Percentiles rank a stretch among this genome's conserved stretches.
phyloP scores from a whole-genome alignment of 768 basidiomycete species.

The Lactarius quietus region DNA sequence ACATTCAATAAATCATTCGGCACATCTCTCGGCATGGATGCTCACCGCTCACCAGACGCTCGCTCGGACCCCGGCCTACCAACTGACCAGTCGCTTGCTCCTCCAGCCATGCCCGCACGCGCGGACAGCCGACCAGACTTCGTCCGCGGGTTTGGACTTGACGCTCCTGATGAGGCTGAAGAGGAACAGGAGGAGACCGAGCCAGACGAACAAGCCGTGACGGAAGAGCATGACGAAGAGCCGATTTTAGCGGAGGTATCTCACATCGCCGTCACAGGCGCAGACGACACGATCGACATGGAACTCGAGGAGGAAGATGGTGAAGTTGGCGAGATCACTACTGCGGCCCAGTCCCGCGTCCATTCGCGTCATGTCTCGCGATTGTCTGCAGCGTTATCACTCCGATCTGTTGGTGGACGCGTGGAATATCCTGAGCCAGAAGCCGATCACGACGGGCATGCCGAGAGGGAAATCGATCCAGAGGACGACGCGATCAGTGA shows the following conservation, averaged over 20 bases:
- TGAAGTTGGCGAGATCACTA: conserved; percentile 42
- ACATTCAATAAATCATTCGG: conserved; percentile 58
- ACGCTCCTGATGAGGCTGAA: conserved; percentile 73
- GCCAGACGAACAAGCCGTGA: conserved; percentile 25
- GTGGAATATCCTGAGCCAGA: conserved; percentile 29
- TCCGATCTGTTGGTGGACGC: conserved; percentile 55
- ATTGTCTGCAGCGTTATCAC: conserved; percentile 63
- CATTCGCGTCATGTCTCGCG: conserved; percentile 71
- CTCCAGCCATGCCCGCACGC: conserved; percentile 39
- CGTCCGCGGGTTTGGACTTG: conserved; percentile 72
- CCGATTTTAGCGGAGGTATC: conserved; percentile 17
- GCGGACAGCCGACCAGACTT: conserved; percentile 67
- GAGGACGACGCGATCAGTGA: conserved; percentile 53
- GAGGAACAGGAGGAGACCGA: conserved; percentile 37
- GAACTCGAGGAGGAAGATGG: conserved; percentile 35
- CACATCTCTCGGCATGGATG: conserved; percentile 52
- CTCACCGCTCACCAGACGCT: conserved; percentile 34
- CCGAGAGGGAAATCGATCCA: conserved; percentile 25
- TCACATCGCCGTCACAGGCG: conserved; percentile 11
- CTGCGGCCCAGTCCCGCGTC: conserved; percentile 46
- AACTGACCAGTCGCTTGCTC: conserved; percentile 44
- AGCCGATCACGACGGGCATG: conserved; percentile 34
- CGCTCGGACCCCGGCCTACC: conserved; percentile 54
- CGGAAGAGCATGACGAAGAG: conserved; percentile 22
- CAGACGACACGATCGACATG: conserved; percentile 25